Base-by-base conservation (phyloP, 2,329 filamentous ascomycete species). In the Alternaria arborescens region DNA sequence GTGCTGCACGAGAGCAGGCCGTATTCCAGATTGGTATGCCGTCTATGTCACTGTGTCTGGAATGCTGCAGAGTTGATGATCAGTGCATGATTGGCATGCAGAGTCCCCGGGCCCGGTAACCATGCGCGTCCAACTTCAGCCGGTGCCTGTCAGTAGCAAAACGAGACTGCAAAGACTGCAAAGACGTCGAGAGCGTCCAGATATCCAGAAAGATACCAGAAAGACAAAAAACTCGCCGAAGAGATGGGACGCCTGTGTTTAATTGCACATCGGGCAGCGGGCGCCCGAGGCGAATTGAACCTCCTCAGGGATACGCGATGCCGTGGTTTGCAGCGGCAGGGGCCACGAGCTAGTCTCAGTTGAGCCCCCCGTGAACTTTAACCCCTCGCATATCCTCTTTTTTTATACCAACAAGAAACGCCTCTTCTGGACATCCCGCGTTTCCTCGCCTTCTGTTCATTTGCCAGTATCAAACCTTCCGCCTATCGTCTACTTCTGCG, bases 1-100 rank as follows among this genome's bases (percentile, higher is more conserved):
- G 30, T 47, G 42, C 46, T 47, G 52, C 58, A 56, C 46, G 44
- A 38, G 46, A 43, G 52, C 28, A 26, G 34, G 32, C 52, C 41
- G 47, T 42, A 51, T 16, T 26, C 53, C 58, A 57, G 36, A 60
- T 40, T 11, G 41, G 38, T 52, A 47, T 44, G 46, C 47, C 36
- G 40, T 56, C 47, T 47, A 57, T 57, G 34, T 38, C 48, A 61
- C 52, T 36, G 43, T 32, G 50, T 47, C 51, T 59, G 22, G 53
- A 56, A 41, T 43, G 48, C 54, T 58, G 54, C 54, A 48, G 48
- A 22, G 18, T 26, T 32, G 54, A 32, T 40, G 32, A 58, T 43
- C 48, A 58, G 54, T 53, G 54, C 58, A 61, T 61, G 54, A 16
- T 61, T 43, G 54, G 54, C 48, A 58, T 58, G 58, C 54, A 52